Evolutionary conservation across 106 monocot species (phyloP).

Genomic region (Gastrodia elata): DNA sequence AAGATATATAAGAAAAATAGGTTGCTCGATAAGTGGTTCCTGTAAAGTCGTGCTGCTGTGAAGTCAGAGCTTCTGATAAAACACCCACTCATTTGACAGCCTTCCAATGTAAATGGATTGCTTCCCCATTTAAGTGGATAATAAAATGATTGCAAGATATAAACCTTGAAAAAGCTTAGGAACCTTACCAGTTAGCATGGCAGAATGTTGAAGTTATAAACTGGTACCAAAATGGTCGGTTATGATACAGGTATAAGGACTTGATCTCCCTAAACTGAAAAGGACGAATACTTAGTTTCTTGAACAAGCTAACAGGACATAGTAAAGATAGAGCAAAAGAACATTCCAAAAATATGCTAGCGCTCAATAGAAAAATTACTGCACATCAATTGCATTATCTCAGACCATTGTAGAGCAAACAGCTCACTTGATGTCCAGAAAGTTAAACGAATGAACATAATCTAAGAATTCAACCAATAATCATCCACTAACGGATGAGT

Average conservation of each 20-base stretch:
- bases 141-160: neutral
- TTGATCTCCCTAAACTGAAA: conserved; percentile 59
- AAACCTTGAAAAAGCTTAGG: neutral
- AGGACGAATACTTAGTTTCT: conserved; percentile 5
- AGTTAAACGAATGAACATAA: conserved; percentile 5
- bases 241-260: conserved; percentile 72
- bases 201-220: conserved; percentile 91
- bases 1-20: conserved; percentile 96
- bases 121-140: neutral
- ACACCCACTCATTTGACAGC: neutral
- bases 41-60: conserved; percentile 26
- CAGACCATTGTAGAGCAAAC: neutral
- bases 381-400: neutral
- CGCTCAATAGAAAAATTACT: neutral
- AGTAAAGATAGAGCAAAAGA: neutral
- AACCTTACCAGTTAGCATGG: conserved; percentile 78
- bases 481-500: neutral
- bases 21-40: conserved; percentile 98
- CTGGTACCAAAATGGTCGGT: conserved; percentile 76
- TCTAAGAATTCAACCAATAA: neutral
- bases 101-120: neutral
- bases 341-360: neutral
- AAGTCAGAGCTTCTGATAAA: conserved; percentile 17
- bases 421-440: neutral
- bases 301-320: neutral